Evolutionary conservation across 768 basidiomycete genomes (phyloP).

Genomic region (Pisolithus marmoratus): DNA sequence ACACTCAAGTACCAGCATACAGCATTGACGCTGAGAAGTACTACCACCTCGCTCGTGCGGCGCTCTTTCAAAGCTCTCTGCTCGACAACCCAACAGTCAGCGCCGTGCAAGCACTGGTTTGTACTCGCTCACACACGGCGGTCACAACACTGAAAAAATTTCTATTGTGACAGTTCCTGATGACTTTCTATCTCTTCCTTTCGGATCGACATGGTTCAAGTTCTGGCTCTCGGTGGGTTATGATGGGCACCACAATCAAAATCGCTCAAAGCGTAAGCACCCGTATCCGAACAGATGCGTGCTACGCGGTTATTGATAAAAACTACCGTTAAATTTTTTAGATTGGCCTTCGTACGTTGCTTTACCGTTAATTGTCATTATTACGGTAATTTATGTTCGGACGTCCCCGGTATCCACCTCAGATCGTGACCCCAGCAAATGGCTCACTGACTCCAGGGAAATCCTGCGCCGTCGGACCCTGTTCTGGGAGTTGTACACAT

Average conservation of each 20-base stretch:
- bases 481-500: conserved; percentile 55
- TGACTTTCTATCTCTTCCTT: conserved; percentile 67
- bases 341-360: conserved; percentile 64
- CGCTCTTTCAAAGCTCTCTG: conserved; percentile 57
- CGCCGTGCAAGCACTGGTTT: conserved; percentile 61
- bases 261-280: conserved; percentile 61
- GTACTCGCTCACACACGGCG: conserved; percentile 18
- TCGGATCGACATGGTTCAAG: conserved; percentile 62
- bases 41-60: conserved; percentile 59
- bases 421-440: conserved; percentile 70
- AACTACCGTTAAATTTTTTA: conserved; percentile 19
- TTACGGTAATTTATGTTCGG: conserved; percentile 2
- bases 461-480: conserved; percentile 58
- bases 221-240: conserved; percentile 60
- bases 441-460: conserved; percentile 52
- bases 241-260: conserved; percentile 67
- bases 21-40: conserved; percentile 67
- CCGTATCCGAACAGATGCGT: neutral
- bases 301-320: neutral
- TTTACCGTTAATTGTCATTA: neutral
- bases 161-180: conserved; percentile 45
- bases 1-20: conserved; percentile 49
- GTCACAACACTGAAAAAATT: conserved; percentile 26
- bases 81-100: conserved; percentile 65
- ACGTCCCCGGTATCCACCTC: conserved; percentile 3